A percentile compares a stretch with the other conserved stretches of the same genome.
Evolutionary conservation across 352 stramenopile genomes (phyloP).

Genomic region (Globisporangium iwayamae): DNA sequence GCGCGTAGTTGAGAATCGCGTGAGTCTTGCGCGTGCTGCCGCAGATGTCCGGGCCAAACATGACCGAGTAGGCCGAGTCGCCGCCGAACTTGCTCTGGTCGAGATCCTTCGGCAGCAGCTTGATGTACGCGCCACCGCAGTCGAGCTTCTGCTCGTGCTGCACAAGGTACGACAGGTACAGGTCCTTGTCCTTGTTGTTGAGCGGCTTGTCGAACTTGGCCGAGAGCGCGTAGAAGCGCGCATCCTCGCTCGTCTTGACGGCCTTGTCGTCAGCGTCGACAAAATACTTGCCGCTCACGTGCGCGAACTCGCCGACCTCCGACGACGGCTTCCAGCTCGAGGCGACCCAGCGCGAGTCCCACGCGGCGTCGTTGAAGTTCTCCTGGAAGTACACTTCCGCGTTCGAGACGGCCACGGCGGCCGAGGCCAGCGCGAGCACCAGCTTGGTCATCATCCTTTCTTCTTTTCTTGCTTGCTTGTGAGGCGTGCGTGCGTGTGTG

Average conservation of each 20-base stretch:
- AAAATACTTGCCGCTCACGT: slow-evolving; percentile 92
- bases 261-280: slow-evolving; percentile 89
- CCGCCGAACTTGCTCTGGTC: slow-evolving; percentile 93
- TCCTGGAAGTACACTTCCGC: slow-evolving; percentile 92
- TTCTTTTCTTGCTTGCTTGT: background rate
- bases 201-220: slow-evolving; percentile 88
- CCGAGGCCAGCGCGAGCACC: slow-evolving; percentile 43
- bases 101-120: slow-evolving; percentile 93
- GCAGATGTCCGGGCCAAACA: slow-evolving; percentile 99
- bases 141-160: slow-evolving; percentile 99
- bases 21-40: slow-evolving; percentile 96
- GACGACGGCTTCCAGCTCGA: slow-evolving; percentile 92
- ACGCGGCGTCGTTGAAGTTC: slow-evolving; percentile 90
- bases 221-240: slow-evolving; percentile 97
- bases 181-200: slow-evolving; percentile 88
- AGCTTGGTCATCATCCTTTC: slow-evolving; percentile 60
- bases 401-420: slow-evolving; percentile 41
- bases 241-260: slow-evolving; percentile 94
- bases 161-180: slow-evolving; percentile 96
- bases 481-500: background rate
- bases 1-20: slow-evolving; percentile 98
- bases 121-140: slow-evolving; percentile 99
- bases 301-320: slow-evolving; percentile 95
- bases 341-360: slow-evolving; percentile 77
- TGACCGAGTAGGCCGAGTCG: slow-evolving; percentile 94